Evolutionary conservation across 305 asterid genomes (phyloP), one percentile per base, ranked within the genome.

Genomic region (Fraxinus baroniana): DNA sequence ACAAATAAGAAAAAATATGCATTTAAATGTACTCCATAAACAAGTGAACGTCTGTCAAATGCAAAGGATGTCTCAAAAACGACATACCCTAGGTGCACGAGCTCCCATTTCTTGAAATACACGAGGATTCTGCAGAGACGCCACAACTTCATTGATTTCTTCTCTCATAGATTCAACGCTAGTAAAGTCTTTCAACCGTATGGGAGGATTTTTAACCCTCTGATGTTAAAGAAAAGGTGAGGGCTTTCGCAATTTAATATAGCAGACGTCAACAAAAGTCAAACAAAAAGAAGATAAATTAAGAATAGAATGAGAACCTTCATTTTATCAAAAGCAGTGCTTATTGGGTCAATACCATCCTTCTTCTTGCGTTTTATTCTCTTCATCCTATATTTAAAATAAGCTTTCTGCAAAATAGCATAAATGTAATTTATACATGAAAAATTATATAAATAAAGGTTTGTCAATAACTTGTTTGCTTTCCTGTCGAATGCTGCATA

Each of bases 41-140:
- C 81, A 73, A 79, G 68, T 78, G 37, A 77, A 60, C 35, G 73
- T 2, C 62, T 72, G 55, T 55, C 79, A 82, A 20, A 73, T 71
- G 72, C 70, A 35, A 35, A 78, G 79, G 83, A 74, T 57, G 66
- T 57, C 28, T 39, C 55, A 83, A 70, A 80, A 84, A 62, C 55
- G 77, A 78, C 94, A 89, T 92, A 96, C 99, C 97, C 97, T 92
- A 26, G 99, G 99, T 81, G 99, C 98, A 88, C 98, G 96, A 88
- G 99, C 99, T 89, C 99, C 99, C 98, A 94, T 94, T 85, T 94
- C 98, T 89, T 93, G 93, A 86, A 93, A 94, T 83, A 97, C 98
- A 39, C 87, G 86, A 60, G 98, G 99, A 87, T 96, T 96, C 90
- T 83, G 98, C 66, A 96, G 92, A 87, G 95, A 96, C 33, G 98